Evolutionary conservation across 1,284 basidiomycete genomes (phyloP).

Genomic region (Moesziomyces globuligerus): DNA sequence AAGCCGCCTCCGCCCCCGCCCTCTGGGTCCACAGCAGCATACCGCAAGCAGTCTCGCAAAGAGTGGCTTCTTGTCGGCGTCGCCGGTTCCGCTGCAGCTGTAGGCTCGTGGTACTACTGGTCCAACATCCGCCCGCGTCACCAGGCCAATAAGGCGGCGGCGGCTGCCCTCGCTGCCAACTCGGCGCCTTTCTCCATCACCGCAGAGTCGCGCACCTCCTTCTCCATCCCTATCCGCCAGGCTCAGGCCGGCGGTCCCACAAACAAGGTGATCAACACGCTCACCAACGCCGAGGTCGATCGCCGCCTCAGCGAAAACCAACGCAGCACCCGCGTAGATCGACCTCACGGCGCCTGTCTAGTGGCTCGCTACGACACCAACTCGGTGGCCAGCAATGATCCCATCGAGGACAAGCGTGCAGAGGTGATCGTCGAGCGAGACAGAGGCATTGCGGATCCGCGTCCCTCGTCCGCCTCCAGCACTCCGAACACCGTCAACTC

Average conservation of each 20-base stretch:
- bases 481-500: conserved; percentile 25
- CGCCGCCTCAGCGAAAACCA: conserved; percentile 58
- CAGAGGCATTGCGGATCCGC: conserved; percentile 40
- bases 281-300: conserved; percentile 60
- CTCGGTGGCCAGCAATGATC: conserved; percentile 61
- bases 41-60: conserved; percentile 51
- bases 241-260: conserved; percentile 42
- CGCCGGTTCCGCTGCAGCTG: conserved; percentile 61
- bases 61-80: conserved; percentile 66
- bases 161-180: conserved; percentile 35
- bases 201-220: conserved; percentile 45
- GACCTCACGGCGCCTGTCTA: conserved; percentile 56
- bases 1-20: conserved; percentile 45
- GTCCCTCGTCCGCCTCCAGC: conserved; percentile 16
- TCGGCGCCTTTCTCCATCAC: conserved; percentile 49
- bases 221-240: conserved; percentile 57
- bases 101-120: conserved; percentile 65
- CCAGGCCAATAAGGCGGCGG: conserved; percentile 31
- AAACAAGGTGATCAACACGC: conserved; percentile 60
- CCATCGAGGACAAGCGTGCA: conserved; percentile 64
- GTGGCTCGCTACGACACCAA: conserved; percentile 66
- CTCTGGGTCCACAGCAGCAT: conserved; percentile 40
- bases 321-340: conserved; percentile 57
- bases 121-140: conserved; percentile 52
- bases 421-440: conserved; percentile 66